Base-by-base conservation (phyloP, 352 stramenopile species). In the Globisporangium spiculum region DNA sequence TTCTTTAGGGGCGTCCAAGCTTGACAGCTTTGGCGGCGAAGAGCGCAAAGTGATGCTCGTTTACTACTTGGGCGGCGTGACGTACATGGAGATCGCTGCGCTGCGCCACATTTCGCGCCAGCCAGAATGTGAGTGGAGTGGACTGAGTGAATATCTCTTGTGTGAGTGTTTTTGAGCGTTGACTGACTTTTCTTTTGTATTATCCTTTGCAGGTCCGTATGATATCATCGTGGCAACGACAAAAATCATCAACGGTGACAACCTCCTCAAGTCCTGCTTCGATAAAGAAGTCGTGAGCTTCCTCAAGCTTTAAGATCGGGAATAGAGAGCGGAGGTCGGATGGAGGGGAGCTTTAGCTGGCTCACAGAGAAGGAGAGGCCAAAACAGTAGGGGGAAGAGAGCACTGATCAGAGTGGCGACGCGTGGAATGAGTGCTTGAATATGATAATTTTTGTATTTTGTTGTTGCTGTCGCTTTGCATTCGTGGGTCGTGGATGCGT, bases 41-140 rank as follows among this genome's bases (percentile, higher is more conserved):
- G 83, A 94, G 65, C 77, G 82, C 63, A 98, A 98, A 75, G 93
- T 98, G 41, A 88, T 99, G 78, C 75, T 99, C 10, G 92, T 99
- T 22, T 98, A 98, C 77, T 99, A 97, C 76, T 67, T 99, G 18
- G 97, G 97, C 50, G 97, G 97, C 32, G 90, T 99, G 16, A 98
- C 96, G 22, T 98, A 93, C 75, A 98, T 98, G 91, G 97, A 99
- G 76, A 97, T 98, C 67, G 96, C 97, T 20, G 95, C 96, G 20
- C 76, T 99, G 48, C 90, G 97, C 32, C 98, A 98, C 77, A 80
- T 99, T 36, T 98, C 92, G 18, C 90, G 90, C 65, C 85, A 97
- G 46, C 82, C 89, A 14, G 87, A 92, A 7, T 99, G 97, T 92
- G 92, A 76, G 72, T 97, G 63, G 26, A 32, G 4, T 50, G 4